phyloP scores from a whole-genome alignment of 2,329 filamentous ascomycete genomes.

The Magnaporthales sp. region DNA sequence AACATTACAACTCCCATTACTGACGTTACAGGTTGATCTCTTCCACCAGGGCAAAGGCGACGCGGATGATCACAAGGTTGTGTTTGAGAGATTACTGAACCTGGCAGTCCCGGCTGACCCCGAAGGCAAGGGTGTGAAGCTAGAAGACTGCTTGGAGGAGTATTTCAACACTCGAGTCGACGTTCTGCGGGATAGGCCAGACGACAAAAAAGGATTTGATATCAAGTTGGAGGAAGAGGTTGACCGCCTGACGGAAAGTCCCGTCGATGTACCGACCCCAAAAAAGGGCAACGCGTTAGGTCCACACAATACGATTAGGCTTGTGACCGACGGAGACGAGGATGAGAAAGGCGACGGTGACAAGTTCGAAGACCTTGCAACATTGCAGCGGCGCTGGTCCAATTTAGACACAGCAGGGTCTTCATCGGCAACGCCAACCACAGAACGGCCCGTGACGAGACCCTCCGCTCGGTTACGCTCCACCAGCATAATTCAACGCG shows the following conservation, averaged over 20 bases:
- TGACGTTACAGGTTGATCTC: constrained; percentile 88
- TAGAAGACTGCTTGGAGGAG: constrained; percentile 86
- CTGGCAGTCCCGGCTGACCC: constrained; percentile 77
- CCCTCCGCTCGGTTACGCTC: constrained; percentile 37
- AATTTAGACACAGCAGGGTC: constrained; percentile 11
- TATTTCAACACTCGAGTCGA: constrained; percentile 95
- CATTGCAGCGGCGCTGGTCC: constrained; percentile 27
- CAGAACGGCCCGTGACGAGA: constrained; percentile 14
- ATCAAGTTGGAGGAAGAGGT: constrained; percentile 5
- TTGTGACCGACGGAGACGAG: constrained; percentile 19
- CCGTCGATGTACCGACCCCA: constrained; percentile 2
- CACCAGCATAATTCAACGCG: constrained; percentile 53
- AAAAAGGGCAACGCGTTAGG: constrained; percentile 14
- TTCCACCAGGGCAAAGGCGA: constrained; percentile 80
- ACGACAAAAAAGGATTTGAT: constrained; percentile 38
- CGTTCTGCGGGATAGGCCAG: constrained; percentile 63
- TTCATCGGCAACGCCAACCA: constrained; percentile 11
- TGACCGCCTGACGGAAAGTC: not conserved
- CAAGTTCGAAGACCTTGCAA: constrained; percentile 12
- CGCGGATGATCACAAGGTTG: constrained; percentile 85
- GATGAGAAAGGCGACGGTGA: constrained; percentile 7
- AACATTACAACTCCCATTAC: constrained; percentile 74
- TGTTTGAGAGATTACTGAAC: constrained; percentile 85
- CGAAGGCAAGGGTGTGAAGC: constrained; percentile 60
- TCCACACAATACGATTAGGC: constrained; percentile 22